A percentile compares a stretch with the other conserved stretches of the same genome.
These are phyloP conservation scores for Aspergillus neotritici DNA, from an alignment of 2,329 filamentous ascomycete genomes.

Conservation along the genomic window DNA sequence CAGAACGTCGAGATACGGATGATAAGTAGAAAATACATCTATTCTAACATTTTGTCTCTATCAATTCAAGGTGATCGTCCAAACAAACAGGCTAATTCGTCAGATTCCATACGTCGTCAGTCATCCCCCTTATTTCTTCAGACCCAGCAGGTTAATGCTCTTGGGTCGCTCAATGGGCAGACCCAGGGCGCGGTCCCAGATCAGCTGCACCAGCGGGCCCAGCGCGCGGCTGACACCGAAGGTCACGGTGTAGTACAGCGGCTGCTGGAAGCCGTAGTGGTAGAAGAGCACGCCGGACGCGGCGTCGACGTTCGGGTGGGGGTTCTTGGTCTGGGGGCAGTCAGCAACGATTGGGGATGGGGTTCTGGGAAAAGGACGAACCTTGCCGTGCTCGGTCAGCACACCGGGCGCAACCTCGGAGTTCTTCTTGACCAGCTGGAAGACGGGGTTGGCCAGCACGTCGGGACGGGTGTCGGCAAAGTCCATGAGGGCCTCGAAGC, in stretches of 20 bases:
- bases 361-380: constrained; percentile 23
- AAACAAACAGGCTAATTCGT: no score
- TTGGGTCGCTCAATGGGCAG: constrained; percentile 96
- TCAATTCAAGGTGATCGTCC: no score
- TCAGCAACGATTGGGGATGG: constrained; percentile 1
- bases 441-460: constrained; percentile 81
- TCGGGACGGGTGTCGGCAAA: constrained; percentile 80
- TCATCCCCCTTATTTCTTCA: constrained; percentile 55
- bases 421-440: constrained; percentile 90
- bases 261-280: constrained; percentile 96
- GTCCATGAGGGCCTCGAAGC: constrained; percentile 94
- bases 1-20: no score
- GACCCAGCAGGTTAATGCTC: constrained; percentile 86
- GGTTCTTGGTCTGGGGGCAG: constrained; percentile 70
- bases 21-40: no score
- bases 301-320: constrained; percentile 94
- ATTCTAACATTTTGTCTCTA: no score
- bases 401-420: constrained; percentile 85
- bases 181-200: constrained; percentile 92
- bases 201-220: constrained; percentile 85
- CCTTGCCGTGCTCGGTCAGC: constrained; percentile 88
- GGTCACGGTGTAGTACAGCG: constrained; percentile 80
- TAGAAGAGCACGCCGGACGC: constrained; percentile 92
- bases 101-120: no score
- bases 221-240: constrained; percentile 65